These are phyloP conservation scores for Gnomoniopsis smithogilvyi DNA, from an alignment of 2,329 filamentous ascomycete species.

Conservation along the genomic window DNA sequence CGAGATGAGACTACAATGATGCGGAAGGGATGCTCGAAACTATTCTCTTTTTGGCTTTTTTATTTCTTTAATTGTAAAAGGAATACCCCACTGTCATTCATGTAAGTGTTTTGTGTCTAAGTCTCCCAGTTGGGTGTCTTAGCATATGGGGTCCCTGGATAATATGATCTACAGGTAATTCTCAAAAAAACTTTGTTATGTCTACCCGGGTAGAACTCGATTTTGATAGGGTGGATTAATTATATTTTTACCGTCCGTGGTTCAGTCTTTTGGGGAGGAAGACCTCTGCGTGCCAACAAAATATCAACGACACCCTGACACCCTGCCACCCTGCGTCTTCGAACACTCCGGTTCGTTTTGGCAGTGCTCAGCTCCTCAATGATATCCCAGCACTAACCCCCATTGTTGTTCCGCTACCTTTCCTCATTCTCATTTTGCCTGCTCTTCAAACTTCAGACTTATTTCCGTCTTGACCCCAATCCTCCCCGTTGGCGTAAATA, in stretches of 20 bases:
- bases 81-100: background rate
- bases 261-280: background rate
- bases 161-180: background rate
- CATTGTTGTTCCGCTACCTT: background rate
- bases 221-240: background rate
- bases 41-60: background rate
- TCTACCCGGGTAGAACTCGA: background rate
- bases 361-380: background rate
- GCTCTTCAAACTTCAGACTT: constrained; percentile 1
- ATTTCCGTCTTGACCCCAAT: constrained; percentile 11
- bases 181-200: background rate
- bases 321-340: background rate
- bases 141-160: background rate
- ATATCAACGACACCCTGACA: background rate
- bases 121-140: too few relatives aligned
- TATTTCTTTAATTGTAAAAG: too few relatives aligned
- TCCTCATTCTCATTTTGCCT: background rate
- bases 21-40: background rate
- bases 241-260: background rate
- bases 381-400: background rate
- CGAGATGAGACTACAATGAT: background rate
- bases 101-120: background rate
- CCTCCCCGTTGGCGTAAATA: constrained; percentile 1
- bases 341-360: background rate
- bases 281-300: background rate